Percentiles rank a stretch among this genome's conserved stretches.
phyloP scores from a whole-genome alignment of 768 basidiomycete genomes.

The Leccinum subgranulosum region DNA sequence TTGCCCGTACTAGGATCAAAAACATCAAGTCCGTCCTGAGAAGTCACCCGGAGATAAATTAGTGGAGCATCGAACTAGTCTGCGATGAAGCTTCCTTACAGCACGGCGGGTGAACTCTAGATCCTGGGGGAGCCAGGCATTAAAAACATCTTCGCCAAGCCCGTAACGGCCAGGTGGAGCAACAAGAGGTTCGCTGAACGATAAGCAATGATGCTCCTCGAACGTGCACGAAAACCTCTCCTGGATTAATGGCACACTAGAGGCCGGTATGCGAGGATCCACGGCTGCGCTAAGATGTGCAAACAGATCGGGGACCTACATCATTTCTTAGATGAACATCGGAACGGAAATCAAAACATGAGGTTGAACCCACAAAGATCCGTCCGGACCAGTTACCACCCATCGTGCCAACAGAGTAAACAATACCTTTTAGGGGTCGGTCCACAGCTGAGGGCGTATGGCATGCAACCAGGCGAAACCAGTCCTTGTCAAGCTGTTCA shows the following conservation, averaged over 20 bases:
- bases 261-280: constrained; percentile 19
- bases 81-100: constrained; percentile 25
- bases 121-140: constrained; percentile 46
- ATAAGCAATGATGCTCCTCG: constrained; percentile 47
- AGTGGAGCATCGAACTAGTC: not conserved
- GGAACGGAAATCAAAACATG: constrained; percentile 7
- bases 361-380: constrained; percentile 37
- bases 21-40: constrained; percentile 42
- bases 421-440: constrained; percentile 38
- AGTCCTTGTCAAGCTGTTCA: constrained; percentile 42
- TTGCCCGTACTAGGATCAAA: constrained; percentile 39
- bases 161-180: constrained; percentile 34
- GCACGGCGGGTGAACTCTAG: constrained; percentile 30
- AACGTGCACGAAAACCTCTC: constrained; percentile 41
- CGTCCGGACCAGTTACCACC: constrained; percentile 48
- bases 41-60: constrained; percentile 11
- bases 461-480: constrained; percentile 46
- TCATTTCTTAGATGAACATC: constrained; percentile 21
- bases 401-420: constrained; percentile 43
- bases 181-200: constrained; percentile 35
- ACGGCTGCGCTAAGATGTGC: constrained; percentile 23
- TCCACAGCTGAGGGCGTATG: constrained; percentile 35
- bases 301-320: constrained; percentile 24
- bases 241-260: constrained; percentile 28
- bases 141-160: constrained; percentile 43